phyloP scores from a whole-genome alignment of 441 rosid genomes.

The Croton laevigatus region DNA sequence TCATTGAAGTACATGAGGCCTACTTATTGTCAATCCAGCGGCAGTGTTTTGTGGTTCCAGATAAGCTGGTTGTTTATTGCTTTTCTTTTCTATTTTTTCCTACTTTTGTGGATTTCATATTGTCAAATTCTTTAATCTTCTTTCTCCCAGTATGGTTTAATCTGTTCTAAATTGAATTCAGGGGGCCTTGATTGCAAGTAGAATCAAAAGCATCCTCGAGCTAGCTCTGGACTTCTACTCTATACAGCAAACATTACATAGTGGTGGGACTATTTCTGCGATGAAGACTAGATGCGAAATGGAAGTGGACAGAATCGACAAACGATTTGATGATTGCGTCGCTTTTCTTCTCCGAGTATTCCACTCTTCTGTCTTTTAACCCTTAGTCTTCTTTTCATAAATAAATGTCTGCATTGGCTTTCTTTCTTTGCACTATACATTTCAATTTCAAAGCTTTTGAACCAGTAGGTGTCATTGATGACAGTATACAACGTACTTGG shows the following conservation, averaged over 20 bases:
- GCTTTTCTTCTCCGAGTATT: slow-evolving; percentile 88
- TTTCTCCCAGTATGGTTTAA: slow-evolving; percentile 16
- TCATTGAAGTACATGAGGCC: slow-evolving; percentile 92
- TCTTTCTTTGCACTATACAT: not conserved
- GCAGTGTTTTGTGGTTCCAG: slow-evolving; percentile 95
- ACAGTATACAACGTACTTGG: not conserved
- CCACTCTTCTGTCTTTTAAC: slow-evolving; percentile 1
- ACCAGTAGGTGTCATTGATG: not conserved
- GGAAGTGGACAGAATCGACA: slow-evolving; percentile 80
- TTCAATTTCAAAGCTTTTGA: not conserved
- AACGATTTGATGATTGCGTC: slow-evolving; percentile 86
- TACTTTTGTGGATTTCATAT: too few species aligned
- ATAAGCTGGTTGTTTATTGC: slow-evolving; percentile 64
- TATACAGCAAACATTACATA: slow-evolving; percentile 74
- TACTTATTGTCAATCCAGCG: slow-evolving; percentile 89
- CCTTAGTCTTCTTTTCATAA: not conserved
- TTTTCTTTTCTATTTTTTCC: not conserved
- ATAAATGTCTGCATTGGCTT: too few species aligned
- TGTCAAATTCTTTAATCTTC: slow-evolving; percentile 4
- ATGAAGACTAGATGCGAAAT: slow-evolving; percentile 79
- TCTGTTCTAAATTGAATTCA: slow-evolving; percentile 26
- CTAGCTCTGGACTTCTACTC: slow-evolving; percentile 91
- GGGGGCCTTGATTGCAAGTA: slow-evolving; percentile 93
- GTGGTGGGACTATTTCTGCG: slow-evolving; percentile 74
- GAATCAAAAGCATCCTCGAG: slow-evolving; percentile 81